Base-by-base conservation (phyloP, 805 yeast genomes). In the Zygosaccharomyces rouxii region DNA sequence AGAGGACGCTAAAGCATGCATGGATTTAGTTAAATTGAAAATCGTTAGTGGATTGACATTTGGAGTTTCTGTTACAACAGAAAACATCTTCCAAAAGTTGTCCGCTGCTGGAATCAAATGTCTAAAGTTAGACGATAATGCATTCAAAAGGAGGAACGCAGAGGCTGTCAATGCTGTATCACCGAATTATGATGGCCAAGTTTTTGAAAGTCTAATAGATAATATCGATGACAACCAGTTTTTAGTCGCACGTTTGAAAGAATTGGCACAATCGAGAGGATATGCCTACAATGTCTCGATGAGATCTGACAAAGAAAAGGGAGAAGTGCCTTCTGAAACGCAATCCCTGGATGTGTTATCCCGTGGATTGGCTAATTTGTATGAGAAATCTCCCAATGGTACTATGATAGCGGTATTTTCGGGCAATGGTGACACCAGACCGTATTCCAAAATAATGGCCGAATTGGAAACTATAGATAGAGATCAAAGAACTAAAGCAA, bases 1-100 rank as follows among this genome's bases (percentile, higher is more conserved):
- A 4, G 96, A 88, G 62, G 99, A 92, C 62, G 85, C 96, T 10
- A 64, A 64, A 25, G 82, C 96, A 0, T 87, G 96, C 62, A 71
- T 90, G 59, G 89, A 87, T 44, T 74, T 92, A 43, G 78, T 86
- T 1, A 81, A 86, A 56, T 56, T 81, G 55, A 89, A 90, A 60
- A 66, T 89, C 11, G 66, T 72, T 4, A 80, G 83, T 48, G 97
- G 97, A 1, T 62, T 68, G 5, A 67, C 73, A 2, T 85, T 77
- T 65, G 98, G 98, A 0, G 69, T 70, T 48, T 69, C 69, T 3
- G 55, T 71, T 7, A 66, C 68, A 43, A 74, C 75, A 1, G 73
- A 71, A 42, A 68, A 73, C 18, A 59, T 79, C 4, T 76, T 73
- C 51, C 64, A 68, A 5, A 69, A 71, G 38, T 55, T 78, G 16